Evolutionary conservation across 306 rosid species (phyloP).

Genomic region (Trifolium fragiferum): DNA sequence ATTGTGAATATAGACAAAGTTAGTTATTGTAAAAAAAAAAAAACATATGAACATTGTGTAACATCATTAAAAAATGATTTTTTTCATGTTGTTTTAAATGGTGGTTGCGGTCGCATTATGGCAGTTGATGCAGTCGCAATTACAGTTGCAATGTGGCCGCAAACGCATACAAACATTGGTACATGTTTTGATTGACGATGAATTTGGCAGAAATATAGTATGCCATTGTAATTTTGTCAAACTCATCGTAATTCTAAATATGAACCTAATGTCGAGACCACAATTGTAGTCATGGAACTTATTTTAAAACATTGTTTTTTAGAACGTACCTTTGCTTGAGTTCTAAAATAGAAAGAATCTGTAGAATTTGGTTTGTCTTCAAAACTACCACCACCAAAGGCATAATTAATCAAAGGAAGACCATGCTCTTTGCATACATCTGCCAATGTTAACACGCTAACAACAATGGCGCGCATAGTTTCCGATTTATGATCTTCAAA

Average conservation of each 20-base stretch:
- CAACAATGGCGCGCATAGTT: slow-evolving; percentile 43
- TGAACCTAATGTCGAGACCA: too few relatives aligned
- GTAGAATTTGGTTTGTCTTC: slow-evolving; percentile 49
- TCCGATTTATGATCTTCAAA: slow-evolving; percentile 57
- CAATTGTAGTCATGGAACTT: too few relatives aligned
- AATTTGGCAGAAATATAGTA: too few relatives aligned
- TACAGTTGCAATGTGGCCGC: too few relatives aligned
- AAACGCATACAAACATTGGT: too few relatives aligned
- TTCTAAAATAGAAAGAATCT: slow-evolving; percentile 55
- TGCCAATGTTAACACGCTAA: slow-evolving; percentile 48
- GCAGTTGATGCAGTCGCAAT: too few relatives aligned
- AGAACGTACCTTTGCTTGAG: slow-evolving; percentile 54
- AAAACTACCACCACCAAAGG: slow-evolving; percentile 17
- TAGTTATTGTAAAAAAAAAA: not conserved
- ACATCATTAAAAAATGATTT: not conserved
- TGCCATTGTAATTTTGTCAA: too few relatives aligned
- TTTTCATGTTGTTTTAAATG: too few relatives aligned
- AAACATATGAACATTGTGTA: not conserved
- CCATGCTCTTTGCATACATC: slow-evolving; percentile 39
- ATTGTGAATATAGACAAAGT: slow-evolving; percentile 9
- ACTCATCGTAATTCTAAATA: too few relatives aligned
- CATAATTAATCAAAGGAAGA: slow-evolving; percentile 44
- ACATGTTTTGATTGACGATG: too few relatives aligned
- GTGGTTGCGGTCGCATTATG: too few relatives aligned
- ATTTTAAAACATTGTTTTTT: too few relatives aligned